Evolutionary conservation across 176 grass and related monocot species (phyloP).

Genomic region (Eremochloa ophiuroides): DNA sequence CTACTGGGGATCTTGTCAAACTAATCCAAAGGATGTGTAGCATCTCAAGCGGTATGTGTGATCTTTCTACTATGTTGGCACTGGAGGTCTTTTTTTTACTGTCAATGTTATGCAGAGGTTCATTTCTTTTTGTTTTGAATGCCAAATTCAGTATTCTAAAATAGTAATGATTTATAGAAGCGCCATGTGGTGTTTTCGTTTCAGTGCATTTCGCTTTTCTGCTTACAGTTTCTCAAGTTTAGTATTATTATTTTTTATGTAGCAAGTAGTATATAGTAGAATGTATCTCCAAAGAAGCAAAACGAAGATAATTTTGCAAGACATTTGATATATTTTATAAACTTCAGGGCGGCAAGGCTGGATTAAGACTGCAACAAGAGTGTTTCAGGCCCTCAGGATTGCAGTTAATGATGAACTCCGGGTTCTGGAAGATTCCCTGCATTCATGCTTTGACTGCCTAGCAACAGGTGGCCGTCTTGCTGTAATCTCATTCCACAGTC

Average conservation of each 20-base stretch:
- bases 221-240: neutral
- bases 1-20: constrained; percentile 61
- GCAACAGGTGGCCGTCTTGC: constrained; percentile 68
- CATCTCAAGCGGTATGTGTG: constrained; percentile 46
- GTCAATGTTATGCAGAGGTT: neutral
- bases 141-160: neutral
- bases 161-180: neutral
- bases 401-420: constrained; percentile 80
- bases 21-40: constrained; percentile 58
- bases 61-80: constrained; percentile 7
- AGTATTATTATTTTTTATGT: neutral
- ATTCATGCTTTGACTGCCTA: constrained; percentile 79
- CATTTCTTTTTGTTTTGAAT: neutral
- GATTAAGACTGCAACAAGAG: constrained; percentile 94
- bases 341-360: constrained; percentile 78
- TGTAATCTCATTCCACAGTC: constrained; percentile 89
- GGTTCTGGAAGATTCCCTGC: constrained; percentile 70
- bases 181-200: neutral
- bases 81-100: neutral
- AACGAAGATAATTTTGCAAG: neutral
- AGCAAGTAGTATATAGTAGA: neutral
- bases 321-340: neutral
- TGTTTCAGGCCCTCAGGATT: constrained; percentile 89
- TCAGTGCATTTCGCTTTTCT: neutral
- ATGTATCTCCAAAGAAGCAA: neutral